Evolutionary conservation across 23 red algal species (phyloP).

Genomic region (Gracilaria domingensis): DNA sequence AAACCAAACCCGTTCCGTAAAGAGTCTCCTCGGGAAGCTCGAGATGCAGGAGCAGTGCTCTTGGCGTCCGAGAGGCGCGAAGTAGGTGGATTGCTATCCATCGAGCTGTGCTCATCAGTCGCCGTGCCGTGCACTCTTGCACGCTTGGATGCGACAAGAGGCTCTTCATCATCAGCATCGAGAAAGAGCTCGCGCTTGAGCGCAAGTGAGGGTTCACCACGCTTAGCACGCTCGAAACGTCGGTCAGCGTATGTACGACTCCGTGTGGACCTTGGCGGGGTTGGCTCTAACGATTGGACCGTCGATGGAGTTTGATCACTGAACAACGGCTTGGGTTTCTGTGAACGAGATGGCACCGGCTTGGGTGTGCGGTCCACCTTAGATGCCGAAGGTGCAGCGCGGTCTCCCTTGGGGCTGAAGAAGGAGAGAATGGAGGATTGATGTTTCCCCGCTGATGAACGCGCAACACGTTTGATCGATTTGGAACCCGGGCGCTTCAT

Average conservation of each 20-base stretch:
- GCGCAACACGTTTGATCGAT: conserved; percentile 8
- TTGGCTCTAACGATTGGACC: background rate
- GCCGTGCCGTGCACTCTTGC: background rate
- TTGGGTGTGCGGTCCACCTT: background rate
- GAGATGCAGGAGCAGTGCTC: background rate
- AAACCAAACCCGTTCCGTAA: too few relatives aligned
- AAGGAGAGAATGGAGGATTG: conserved; percentile 27
- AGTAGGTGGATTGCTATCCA: background rate
- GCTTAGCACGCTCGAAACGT: background rate
- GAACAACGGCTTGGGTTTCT: conserved; percentile 5
- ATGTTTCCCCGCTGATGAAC: conserved; percentile 14
- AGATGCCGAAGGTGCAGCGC: background rate
- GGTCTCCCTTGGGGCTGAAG: conserved; percentile 25
- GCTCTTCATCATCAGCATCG: conserved; percentile 29
- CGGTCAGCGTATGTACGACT: conserved; percentile 25
- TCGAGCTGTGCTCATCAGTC: background rate
- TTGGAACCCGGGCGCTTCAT: conserved; percentile 21
- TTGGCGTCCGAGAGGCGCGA: background rate
- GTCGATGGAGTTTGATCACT: conserved; percentile 16
- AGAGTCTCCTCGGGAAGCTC: too few relatives aligned
- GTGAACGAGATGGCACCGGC: too few relatives aligned
- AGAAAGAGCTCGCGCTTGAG: conserved; percentile 30
- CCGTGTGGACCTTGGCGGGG: background rate
- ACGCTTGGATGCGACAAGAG: background rate
- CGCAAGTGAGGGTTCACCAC: background rate